These are phyloP conservation scores for Podaxis sp. DNA, from an alignment of 768 basidiomycete species.

Conservation along the genomic window DNA sequence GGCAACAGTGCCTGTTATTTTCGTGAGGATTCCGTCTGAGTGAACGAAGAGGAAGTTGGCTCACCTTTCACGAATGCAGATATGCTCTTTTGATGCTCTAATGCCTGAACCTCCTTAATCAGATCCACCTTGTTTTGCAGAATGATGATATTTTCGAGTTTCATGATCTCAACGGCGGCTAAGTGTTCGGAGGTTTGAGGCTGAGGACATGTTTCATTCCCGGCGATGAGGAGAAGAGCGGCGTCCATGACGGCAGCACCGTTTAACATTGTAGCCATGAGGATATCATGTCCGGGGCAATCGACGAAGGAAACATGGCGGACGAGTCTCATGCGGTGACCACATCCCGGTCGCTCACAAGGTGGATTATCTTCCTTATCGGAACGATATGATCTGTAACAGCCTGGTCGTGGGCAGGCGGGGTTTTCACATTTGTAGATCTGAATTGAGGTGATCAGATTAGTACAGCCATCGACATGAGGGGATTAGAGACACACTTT, in stretches of 20 bases:
- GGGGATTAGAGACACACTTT: constrained; percentile 55
- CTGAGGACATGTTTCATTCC: constrained; percentile 98
- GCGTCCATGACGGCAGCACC: constrained; percentile 99
- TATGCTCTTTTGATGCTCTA: constrained; percentile 97
- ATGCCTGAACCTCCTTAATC: constrained; percentile 90
- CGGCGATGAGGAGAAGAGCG: constrained; percentile 90
- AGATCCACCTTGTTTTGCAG: constrained; percentile 98
- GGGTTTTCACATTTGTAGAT: constrained; percentile 98
- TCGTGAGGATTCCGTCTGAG: neutral
- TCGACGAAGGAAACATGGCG: constrained; percentile 99
- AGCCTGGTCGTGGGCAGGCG: constrained; percentile 89
- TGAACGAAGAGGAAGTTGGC: constrained; percentile 13
- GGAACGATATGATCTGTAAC: constrained; percentile 90
- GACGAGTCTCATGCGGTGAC: constrained; percentile 83
- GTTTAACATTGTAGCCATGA: constrained; percentile 99
- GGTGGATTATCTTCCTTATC: constrained; percentile 92
- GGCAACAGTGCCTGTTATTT: constrained; percentile 82
- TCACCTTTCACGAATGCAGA: constrained; percentile 90
- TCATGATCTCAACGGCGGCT: constrained; percentile 99
- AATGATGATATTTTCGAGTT: constrained; percentile 95
- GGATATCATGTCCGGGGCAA: constrained; percentile 96
- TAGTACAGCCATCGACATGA: constrained; percentile 9
- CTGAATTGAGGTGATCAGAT: constrained; percentile 35
- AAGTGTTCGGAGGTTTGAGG: constrained; percentile 99
- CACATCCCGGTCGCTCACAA: constrained; percentile 92